A percentile compares a stretch with the other conserved stretches of the same genome.
phyloP scores from a whole-genome alignment of 192 early-diverging fungal genomes.

The Dissophora ornata region DNA sequence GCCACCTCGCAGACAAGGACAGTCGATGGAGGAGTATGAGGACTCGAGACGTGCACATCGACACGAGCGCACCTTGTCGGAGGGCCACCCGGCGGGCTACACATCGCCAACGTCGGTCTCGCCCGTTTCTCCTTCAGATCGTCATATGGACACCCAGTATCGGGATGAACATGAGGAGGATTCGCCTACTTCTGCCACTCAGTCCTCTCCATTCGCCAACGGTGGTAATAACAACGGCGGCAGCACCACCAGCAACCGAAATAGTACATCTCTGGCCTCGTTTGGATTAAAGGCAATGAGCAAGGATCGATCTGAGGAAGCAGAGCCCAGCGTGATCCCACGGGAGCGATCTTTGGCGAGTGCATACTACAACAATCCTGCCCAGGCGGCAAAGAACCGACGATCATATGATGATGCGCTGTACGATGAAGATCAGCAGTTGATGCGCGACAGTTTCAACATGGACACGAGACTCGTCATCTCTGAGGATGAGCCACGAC shows the following conservation, averaged over 20 bases:
- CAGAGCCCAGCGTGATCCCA: slow-evolving; percentile 1
- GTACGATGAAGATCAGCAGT: slow-evolving; percentile 46
- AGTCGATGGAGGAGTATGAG: slow-evolving; percentile 22
- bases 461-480: slow-evolving; percentile 49
- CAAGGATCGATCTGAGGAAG: slow-evolving; percentile 22
- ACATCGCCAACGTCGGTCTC: slow-evolving; percentile 41
- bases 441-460: slow-evolving; percentile 51
- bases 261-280: slow-evolving; percentile 34
- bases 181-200: slow-evolving; percentile 26
- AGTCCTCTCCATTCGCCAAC: slow-evolving; percentile 16
- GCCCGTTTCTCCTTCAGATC: slow-evolving; percentile 35
- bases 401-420: slow-evolving; percentile 41
- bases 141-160: slow-evolving; percentile 29
- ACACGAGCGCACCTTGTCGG: slow-evolving; percentile 49
- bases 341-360: slow-evolving; percentile 11
- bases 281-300: slow-evolving; percentile 24
- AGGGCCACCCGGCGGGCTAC: slow-evolving; percentile 40
- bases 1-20: slow-evolving; percentile 11
- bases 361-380: slow-evolving; percentile 18
- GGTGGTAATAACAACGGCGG: slow-evolving; percentile 2
- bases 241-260: slow-evolving; percentile 22
- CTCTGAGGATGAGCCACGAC: slow-evolving; percentile 43
- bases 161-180: slow-evolving; percentile 43
- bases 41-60: slow-evolving; percentile 26
- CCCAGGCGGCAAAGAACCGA: slow-evolving; percentile 27